Conservation (phyloP, 306 rosid genomes). For the Begonia loranthoides region DNA sequence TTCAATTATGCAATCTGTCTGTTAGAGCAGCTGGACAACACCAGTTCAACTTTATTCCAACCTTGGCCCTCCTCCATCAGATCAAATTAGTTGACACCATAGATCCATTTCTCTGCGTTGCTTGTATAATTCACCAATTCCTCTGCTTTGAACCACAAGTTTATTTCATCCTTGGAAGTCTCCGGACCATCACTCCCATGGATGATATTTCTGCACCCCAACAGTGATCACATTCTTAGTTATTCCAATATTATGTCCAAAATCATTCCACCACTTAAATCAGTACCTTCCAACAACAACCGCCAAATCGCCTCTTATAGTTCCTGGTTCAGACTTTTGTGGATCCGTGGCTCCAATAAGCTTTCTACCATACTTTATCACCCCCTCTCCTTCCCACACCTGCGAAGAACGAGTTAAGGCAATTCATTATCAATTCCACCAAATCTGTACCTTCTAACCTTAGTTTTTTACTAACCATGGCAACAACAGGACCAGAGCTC, state of each 20-base stretch:
- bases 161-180: constrained; percentile 83
- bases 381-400: constrained; percentile 99
- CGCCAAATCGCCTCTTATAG: constrained; percentile 90
- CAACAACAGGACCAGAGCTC: constrained; percentile 93
- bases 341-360: constrained; percentile 98
- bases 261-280: no score
- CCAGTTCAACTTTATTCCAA: no score
- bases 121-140: constrained; percentile 76
- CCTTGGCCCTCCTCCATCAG: no score
- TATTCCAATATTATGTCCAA: no score
- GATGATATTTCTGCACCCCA: constrained; percentile 62
- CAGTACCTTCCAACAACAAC: constrained; percentile 85
- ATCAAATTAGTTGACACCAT: constrained; percentile 34
- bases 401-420: constrained; percentile 14
- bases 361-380: constrained; percentile 73
- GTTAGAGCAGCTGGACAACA: no score
- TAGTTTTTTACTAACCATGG: constrained; percentile 54
- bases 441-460: background rate
- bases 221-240: background rate
- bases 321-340: constrained; percentile 94
- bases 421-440: constrained; percentile 70
- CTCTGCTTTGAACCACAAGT: constrained; percentile 78
- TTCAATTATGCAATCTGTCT: no score
- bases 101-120: constrained; percentile 87
- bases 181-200: constrained; percentile 97